A percentile compares a stretch with the other conserved stretches of the same genome.
Conservation (phyloP, 768 basidiomycete genomes). For the Calvatia gigantea region DNA sequence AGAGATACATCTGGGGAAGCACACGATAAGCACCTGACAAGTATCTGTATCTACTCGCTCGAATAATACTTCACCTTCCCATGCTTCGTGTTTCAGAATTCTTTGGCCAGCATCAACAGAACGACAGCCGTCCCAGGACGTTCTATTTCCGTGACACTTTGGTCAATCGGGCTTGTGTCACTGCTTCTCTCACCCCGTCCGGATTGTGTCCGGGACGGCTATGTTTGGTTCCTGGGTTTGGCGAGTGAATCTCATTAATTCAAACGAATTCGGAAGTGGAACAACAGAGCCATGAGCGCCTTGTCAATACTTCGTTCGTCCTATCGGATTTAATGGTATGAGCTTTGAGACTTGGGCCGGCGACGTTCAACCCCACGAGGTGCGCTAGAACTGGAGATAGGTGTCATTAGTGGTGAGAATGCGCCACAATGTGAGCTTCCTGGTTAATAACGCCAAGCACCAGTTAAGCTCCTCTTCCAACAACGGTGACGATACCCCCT, state of each 20-base stretch:
- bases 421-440: not conserved
- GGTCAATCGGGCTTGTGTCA: not conserved
- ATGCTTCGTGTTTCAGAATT: constrained; percentile 10
- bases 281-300: too few relatives aligned
- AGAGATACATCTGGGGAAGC: constrained; percentile 2
- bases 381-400: not conserved
- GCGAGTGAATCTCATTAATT: too few relatives aligned
- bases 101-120: not conserved
- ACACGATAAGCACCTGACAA: not conserved
- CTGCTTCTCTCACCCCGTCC: not conserved
- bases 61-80: not conserved
- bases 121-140: not conserved
- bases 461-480: not conserved
- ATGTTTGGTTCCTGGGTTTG: constrained; percentile 8
- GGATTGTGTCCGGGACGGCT: not conserved
- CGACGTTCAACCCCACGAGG: not conserved
- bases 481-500: not conserved
- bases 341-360: not conserved
- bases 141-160: not conserved
- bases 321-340: not conserved
- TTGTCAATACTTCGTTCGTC: not conserved
- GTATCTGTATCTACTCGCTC: constrained; percentile 1
- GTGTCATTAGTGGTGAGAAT: not conserved
- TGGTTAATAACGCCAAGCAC: not conserved
- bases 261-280: too few relatives aligned